These are phyloP conservation scores for Diaporthe longicolla DNA, from an alignment of 2,329 filamentous ascomycete genomes.

Conservation along the genomic window DNA sequence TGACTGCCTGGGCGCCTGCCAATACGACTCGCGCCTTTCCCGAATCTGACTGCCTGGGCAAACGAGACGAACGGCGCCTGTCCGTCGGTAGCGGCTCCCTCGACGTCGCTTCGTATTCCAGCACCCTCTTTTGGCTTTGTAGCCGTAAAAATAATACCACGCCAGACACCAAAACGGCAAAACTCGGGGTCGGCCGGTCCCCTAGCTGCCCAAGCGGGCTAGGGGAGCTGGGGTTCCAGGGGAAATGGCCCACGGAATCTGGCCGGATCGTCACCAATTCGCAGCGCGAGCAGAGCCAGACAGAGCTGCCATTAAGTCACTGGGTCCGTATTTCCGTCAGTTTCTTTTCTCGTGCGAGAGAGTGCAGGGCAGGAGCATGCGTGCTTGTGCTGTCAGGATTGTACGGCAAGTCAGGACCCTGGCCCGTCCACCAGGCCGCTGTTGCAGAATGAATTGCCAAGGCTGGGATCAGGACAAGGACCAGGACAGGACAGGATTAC, in stretches of 20 bases:
- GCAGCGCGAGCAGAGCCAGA: neutral
- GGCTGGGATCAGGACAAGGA: conserved; percentile 10
- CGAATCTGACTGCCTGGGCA: conserved; percentile 14
- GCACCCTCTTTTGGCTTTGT: conserved; percentile 1
- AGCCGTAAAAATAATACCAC: neutral
- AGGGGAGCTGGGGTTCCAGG: conserved; percentile 22
- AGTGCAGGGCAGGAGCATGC: neutral
- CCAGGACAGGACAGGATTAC: conserved; percentile 9
- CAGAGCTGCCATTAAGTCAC: neutral
- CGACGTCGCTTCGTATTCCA: conserved; percentile 23
- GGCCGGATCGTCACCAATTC: conserved; percentile 23
- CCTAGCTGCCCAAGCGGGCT: conserved; percentile 14
- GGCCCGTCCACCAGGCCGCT: conserved; percentile 27
- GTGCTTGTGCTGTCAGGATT: neutral
- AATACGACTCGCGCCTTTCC: conserved; percentile 32
- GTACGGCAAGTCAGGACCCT: conserved; percentile 26
- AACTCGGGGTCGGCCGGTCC: conserved; percentile 16
- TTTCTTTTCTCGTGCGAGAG: neutral
- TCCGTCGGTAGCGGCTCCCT: conserved; percentile 30
- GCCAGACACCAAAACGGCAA: conserved; percentile 27
- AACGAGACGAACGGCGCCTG: conserved; percentile 11
- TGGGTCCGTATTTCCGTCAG: neutral
- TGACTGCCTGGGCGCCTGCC: conserved; percentile 18
- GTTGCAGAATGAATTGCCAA: conserved; percentile 33
- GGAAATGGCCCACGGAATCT: conserved; percentile 22